Conservation (phyloP, 371 early-diverging fungal species). For the Apophysomyces variabilis region DNA sequence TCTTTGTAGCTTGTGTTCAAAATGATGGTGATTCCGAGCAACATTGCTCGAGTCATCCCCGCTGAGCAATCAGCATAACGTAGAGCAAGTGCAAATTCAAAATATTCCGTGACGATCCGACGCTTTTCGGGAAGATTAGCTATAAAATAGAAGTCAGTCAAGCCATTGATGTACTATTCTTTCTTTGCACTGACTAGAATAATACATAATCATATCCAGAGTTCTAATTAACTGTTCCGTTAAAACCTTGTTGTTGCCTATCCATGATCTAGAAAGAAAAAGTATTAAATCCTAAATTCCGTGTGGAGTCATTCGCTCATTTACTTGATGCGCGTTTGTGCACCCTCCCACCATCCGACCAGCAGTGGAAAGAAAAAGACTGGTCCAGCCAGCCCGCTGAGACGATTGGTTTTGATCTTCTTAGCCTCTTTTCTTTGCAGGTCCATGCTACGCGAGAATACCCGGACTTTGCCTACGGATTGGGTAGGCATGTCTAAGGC, state of each 20-base stretch:
- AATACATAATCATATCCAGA: slow-evolving; percentile 45
- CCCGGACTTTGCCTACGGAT: slow-evolving; percentile 31
- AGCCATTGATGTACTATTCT: not conserved
- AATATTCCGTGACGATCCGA: slow-evolving; percentile 48
- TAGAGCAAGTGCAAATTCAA: slow-evolving; percentile 48
- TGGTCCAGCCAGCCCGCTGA: slow-evolving; percentile 43
- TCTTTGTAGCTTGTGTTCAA: slow-evolving; percentile 36
- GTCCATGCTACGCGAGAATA: slow-evolving; percentile 40
- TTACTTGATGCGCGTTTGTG: slow-evolving; percentile 41
- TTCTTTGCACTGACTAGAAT: slow-evolving; percentile 38
- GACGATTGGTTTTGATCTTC: slow-evolving; percentile 26
- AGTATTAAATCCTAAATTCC: not conserved
- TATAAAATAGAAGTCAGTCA: slow-evolving; percentile 14
- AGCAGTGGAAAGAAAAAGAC: slow-evolving; percentile 52
- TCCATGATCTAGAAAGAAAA: slow-evolving; percentile 34
- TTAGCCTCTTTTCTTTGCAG: slow-evolving; percentile 26
- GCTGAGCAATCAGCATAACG: slow-evolving; percentile 31
- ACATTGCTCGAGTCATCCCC: slow-evolving; percentile 31
- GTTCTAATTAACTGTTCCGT: slow-evolving; percentile 52
- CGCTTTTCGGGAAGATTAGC: slow-evolving; percentile 49
- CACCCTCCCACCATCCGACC: slow-evolving; percentile 57
- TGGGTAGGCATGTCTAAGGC: slow-evolving; percentile 3
- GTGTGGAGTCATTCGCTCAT: not conserved
- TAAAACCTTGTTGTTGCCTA: slow-evolving; percentile 34
- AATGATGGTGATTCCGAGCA: slow-evolving; percentile 45